Evolutionary conservation across 2,329 filamentous ascomycete genomes (phyloP).

Genomic region (Scytalidium sp.): DNA sequence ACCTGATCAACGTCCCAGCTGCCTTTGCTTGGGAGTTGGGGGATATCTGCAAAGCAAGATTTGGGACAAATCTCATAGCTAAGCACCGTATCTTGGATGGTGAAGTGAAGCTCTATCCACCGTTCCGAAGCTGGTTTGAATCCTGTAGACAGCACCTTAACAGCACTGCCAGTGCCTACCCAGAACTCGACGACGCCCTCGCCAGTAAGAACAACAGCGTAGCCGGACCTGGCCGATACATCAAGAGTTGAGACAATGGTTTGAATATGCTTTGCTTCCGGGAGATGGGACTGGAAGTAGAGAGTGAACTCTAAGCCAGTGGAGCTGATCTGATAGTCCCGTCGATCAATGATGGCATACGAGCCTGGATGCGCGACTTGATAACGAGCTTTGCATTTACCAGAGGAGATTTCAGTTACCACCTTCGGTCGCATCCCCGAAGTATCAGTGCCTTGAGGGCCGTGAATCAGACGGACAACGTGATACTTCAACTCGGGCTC

Average conservation of each 20-base stretch:
- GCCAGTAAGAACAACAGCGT: not conserved
- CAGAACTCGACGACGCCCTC: not conserved
- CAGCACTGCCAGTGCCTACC: not conserved
- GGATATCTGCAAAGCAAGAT: not conserved
- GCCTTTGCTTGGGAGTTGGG: not conserved
- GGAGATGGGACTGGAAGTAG: constrained; percentile 5
- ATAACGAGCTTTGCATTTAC: not conserved
- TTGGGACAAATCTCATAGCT: not conserved
- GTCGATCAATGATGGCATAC: not conserved
- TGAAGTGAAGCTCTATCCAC: not conserved
- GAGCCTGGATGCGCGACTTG: not conserved
- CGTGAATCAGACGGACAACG: not conserved
- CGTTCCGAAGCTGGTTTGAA: not conserved
- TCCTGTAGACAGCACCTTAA: not conserved
- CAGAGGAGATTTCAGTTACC: not conserved
- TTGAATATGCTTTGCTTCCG: not conserved
- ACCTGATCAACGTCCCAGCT: not conserved
- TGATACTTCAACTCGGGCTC: not conserved
- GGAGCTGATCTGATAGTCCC: not conserved
- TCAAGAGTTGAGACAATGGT: not conserved
- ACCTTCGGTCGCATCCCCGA: not conserved
- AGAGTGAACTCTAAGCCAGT: constrained; percentile 5
- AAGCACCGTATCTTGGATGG: not conserved
- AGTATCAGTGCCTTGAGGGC: not conserved
- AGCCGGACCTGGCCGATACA: not conserved